Conservation (phyloP, 139 green algal genomes). For the Picochlorum sp. region DNA sequence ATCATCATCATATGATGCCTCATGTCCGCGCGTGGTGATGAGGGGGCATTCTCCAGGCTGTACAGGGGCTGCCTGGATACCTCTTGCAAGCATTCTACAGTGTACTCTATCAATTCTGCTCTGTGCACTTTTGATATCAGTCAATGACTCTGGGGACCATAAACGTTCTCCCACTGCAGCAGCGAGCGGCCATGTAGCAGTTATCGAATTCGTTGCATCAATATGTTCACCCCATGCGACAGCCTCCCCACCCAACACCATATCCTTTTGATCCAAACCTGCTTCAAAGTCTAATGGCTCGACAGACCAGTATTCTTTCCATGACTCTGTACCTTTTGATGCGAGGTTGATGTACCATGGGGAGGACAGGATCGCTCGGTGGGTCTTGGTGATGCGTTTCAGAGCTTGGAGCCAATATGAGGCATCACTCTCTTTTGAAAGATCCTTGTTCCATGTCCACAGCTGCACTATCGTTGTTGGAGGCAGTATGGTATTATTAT, state of each 20-base stretch:
- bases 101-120: neutral
- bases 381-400: neutral
- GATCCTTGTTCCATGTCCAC: neutral
- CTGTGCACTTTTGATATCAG: neutral
- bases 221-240: constrained; percentile 52
- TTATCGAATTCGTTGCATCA: constrained; percentile 40
- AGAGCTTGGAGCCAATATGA: neutral
- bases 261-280: constrained; percentile 22
- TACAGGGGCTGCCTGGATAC: neutral
- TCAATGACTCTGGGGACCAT: constrained; percentile 24
- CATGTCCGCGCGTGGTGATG: neutral
- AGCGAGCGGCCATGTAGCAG: constrained; percentile 11
- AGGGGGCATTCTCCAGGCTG: neutral
- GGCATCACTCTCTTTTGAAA: neutral
- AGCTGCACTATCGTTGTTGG: neutral
- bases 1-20: constrained; percentile 1
- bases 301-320: neutral
- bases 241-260: constrained; percentile 50
- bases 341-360: neutral
- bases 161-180: constrained; percentile 50
- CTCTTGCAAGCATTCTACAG: constrained; percentile 1
- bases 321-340: neutral
- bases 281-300: constrained; percentile 4
- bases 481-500: neutral
- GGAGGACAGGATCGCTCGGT: neutral